phyloP scores from a whole-genome alignment of 352 stramenopile genomes.

The Phytophthora foliorum region DNA sequence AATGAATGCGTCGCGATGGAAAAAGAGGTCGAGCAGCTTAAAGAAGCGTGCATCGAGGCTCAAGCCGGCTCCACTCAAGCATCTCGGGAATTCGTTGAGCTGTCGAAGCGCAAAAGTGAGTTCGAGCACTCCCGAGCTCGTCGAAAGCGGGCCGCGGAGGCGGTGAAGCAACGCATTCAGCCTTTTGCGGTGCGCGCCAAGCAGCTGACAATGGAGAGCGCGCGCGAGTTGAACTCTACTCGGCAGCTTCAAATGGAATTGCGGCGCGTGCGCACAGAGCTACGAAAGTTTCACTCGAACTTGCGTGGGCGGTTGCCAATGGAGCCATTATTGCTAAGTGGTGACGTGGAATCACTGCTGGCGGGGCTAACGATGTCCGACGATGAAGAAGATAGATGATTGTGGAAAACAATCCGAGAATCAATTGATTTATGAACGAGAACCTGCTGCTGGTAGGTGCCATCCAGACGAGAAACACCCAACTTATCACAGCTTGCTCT shows the following conservation, averaged over 20 bases:
- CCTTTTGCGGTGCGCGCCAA: constrained; percentile 73
- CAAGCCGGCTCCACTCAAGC: constrained; percentile 52
- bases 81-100: constrained; percentile 41
- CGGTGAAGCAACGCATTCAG: constrained; percentile 65
- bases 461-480: constrained; percentile 11
- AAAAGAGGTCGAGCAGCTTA: constrained; percentile 58
- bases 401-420: constrained; percentile 6
- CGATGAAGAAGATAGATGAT: constrained; percentile 8
- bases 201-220: constrained; percentile 62
- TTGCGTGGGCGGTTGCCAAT: constrained; percentile 56
- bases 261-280: constrained; percentile 39
- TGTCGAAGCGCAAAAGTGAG: constrained; percentile 51
- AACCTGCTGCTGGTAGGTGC: background rate
- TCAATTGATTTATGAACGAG: constrained; percentile 8
- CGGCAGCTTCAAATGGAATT: constrained; percentile 70
- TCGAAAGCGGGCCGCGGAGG: constrained; percentile 31
- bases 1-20: constrained; percentile 51
- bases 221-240: constrained; percentile 54
- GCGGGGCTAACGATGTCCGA: constrained; percentile 13
- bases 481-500: constrained; percentile 37
- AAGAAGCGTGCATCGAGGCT: constrained; percentile 50
- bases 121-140: constrained; percentile 35
- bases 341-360: constrained; percentile 55
- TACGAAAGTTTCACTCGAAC: constrained; percentile 51
- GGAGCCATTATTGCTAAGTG: constrained; percentile 64